Base-by-base conservation (phyloP, 495 filamentous ascomycete species). In the Hypomontagnella submonticulosa region DNA sequence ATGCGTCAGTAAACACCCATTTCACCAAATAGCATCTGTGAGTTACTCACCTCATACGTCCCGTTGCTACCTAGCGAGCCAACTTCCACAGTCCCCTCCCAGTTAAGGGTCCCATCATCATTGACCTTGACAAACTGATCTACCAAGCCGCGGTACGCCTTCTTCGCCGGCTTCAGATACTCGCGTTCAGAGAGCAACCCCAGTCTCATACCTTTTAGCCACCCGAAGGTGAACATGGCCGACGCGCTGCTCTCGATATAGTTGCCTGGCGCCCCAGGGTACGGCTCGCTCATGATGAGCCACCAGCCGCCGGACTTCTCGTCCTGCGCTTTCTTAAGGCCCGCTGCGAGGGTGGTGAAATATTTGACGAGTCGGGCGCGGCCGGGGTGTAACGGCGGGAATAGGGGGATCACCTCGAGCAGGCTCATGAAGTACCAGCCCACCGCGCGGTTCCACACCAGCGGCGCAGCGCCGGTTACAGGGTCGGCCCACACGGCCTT, bases 361-460 rank as follows among this genome's bases (percentile, higher is more conserved):
- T 82, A 82, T 0, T 36, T 52, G 8, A 65, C 71, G 10, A 85
- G 64, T 32, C 63, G 72, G 7, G 48, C 53, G 46, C 73, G 71
- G 3, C 77, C 77, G 1, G 71, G 48, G 32, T 79, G 74, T 0
- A 42, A 32, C 19, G 55, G n/a, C 4, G 77, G 77, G 48, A 82
- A 80, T 23, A 80, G 67, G 37, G 85, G 81, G 20, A 88, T 74
- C 12, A 82, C 77, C 51, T 88, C 85, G 1, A 86, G 74, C 0
- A 89, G 71, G 8, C 81, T 81, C 78, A 87, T 84, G 27, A 83
- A 69, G 56, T 87, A 88, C 86, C 85, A 88, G 0, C 85, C 86
- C 13, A 86, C 71, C 0, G 85, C 80, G 12, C 86, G 78, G 52
- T 78, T 75, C 86, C 86, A 89, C 18, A 85, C 83, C 10, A 82